These are phyloP conservation scores for Cadophora sp. DNA, from an alignment of 2,329 filamentous ascomycete genomes.

Conservation along the genomic window DNA sequence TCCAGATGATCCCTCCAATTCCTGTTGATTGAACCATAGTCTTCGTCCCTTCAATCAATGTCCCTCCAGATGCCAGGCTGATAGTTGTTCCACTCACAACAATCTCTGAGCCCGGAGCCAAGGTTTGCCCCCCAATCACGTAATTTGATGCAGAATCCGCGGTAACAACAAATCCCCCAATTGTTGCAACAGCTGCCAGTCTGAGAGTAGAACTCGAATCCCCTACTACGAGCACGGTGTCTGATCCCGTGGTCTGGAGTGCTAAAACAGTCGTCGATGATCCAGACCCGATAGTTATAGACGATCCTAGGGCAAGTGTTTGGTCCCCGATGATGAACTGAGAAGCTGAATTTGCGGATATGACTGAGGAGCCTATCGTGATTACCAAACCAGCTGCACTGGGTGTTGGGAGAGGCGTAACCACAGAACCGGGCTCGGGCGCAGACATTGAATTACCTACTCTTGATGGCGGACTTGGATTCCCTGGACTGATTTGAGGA, in stretches of 20 bases:
- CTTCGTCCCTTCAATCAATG: slow-evolving; percentile 8
- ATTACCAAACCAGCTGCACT: neutral
- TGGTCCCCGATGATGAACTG: slow-evolving; percentile 11
- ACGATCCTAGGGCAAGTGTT: slow-evolving; percentile 20
- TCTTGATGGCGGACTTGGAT: neutral
- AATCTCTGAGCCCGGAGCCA: slow-evolving; percentile 23
- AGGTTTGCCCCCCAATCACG: slow-evolving; percentile 22
- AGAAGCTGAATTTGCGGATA: slow-evolving; percentile 21
- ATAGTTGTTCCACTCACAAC: slow-evolving; percentile 15
- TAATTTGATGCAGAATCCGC: slow-evolving; percentile 22
- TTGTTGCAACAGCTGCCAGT: neutral
- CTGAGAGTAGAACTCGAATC: slow-evolving; percentile 10
- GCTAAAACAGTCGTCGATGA: slow-evolving; percentile 17
- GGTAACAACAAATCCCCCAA: slow-evolving; percentile 14
- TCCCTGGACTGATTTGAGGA: neutral
- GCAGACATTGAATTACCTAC: neutral
- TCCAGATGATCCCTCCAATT: slow-evolving; percentile 36
- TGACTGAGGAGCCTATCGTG: slow-evolving; percentile 14
- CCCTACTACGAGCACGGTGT: slow-evolving; percentile 12
- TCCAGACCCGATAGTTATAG: slow-evolving; percentile 19
- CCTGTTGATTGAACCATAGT: neutral
- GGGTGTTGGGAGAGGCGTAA: neutral
- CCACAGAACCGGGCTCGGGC: neutral
- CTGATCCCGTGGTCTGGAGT: slow-evolving; percentile 15
- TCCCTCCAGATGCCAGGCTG: slow-evolving; percentile 14